Percentiles rank a stretch among this genome's conserved stretches.
Conservation (phyloP, 2,329 filamentous ascomycete genomes). For the Calonectria hawksworthii region DNA sequence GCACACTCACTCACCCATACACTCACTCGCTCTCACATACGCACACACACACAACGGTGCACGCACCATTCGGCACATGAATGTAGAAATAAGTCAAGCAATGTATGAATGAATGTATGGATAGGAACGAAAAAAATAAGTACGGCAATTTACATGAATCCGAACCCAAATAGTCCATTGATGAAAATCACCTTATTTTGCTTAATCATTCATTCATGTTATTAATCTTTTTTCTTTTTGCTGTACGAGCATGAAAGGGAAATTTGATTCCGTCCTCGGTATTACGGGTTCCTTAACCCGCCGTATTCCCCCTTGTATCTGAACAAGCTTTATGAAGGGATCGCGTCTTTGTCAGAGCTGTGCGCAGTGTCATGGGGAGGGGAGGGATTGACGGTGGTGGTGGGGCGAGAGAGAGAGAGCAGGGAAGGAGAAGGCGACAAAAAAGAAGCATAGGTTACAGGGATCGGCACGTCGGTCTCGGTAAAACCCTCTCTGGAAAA, state of each 20-base stretch:
- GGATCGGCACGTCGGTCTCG: neutral
- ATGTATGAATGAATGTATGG: neutral
- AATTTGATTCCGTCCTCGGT: neutral
- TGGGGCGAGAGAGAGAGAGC: neutral
- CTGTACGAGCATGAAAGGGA: neutral
- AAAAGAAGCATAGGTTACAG: neutral
- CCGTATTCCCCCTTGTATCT: neutral
- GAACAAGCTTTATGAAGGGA: conserved; percentile 1
- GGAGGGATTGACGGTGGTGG: neutral
- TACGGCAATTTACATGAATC: neutral
- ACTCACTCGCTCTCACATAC: neutral
- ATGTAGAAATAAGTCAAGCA: neutral
- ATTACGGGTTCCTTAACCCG: neutral
- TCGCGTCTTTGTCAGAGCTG: neutral
- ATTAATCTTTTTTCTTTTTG: neutral
- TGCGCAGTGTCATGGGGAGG: neutral
- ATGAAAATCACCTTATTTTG: neutral
- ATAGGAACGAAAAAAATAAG: neutral
- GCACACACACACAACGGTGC: neutral
- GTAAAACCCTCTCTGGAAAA: neutral
- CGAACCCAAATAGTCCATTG: neutral
- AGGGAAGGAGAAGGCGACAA: neutral
- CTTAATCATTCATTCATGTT: neutral
- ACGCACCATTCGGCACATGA: neutral
- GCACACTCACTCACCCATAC: neutral